phyloP scores from a whole-genome alignment of 176 grass and related monocot genomes.

The Triticum turgidum region DNA sequence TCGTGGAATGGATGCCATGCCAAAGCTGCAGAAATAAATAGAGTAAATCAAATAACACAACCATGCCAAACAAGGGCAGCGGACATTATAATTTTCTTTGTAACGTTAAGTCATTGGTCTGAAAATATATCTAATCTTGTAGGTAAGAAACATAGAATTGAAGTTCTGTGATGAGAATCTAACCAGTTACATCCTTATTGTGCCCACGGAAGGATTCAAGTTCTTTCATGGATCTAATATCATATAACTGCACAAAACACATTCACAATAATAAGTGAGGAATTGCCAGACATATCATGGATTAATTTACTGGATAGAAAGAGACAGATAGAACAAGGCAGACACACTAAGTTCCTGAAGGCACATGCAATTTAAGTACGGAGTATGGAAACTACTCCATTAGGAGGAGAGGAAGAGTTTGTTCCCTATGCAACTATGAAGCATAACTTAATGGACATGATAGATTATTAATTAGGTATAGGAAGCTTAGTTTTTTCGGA shows the following conservation, averaged over 20 bases:
- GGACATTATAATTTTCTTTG: neutral
- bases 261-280: slow-evolving; percentile 35
- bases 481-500: neutral
- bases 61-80: slow-evolving; percentile 1
- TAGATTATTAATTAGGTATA: slow-evolving; percentile 1
- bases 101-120: neutral
- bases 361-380: neutral
- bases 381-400: neutral
- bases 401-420: neutral
- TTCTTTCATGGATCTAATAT: slow-evolving; percentile 99
- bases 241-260: slow-evolving; percentile 80
- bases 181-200: slow-evolving; percentile 92
- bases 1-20: slow-evolving; percentile 99
- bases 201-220: slow-evolving; percentile 98
- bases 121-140: neutral
- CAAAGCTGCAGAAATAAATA: slow-evolving; percentile 69
- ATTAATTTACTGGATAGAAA: slow-evolving; percentile 15
- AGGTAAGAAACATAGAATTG: slow-evolving; percentile 16
- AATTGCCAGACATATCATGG: neutral
- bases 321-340: neutral
- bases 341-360: neutral
- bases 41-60: slow-evolving; percentile 28
- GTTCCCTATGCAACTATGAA: neutral
- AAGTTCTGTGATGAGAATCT: slow-evolving; percentile 40
- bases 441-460: neutral